phyloP scores from a whole-genome alignment of 768 basidiomycete genomes.

The Termitomyces sp. region DNA sequence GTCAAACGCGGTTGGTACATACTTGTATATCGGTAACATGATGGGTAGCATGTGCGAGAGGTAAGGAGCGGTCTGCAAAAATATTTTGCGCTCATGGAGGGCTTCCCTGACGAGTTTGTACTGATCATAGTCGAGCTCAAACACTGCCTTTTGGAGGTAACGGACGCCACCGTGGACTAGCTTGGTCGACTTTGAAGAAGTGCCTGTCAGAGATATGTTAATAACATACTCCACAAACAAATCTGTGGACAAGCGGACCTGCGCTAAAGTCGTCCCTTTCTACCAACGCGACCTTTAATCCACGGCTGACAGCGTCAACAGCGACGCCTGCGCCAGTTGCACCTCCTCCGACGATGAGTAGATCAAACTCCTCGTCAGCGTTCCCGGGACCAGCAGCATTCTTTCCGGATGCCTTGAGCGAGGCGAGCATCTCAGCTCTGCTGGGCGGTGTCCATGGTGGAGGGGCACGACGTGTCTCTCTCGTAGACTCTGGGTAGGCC shows the following conservation, averaged over 20 bases:
- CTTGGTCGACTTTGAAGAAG: constrained; percentile 96
- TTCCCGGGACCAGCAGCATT: constrained; percentile 9
- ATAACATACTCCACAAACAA: neutral
- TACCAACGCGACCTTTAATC: constrained; percentile 88
- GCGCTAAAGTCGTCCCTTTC: constrained; percentile 90
- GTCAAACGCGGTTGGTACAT: constrained; percentile 13
- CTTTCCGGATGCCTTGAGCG: constrained; percentile 43
- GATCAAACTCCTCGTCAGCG: constrained; percentile 58
- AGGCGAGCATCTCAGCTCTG: constrained; percentile 57
- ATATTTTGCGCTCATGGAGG: constrained; percentile 86
- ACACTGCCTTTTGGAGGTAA: constrained; percentile 94
- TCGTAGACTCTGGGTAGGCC: constrained; percentile 57
- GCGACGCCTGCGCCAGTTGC: constrained; percentile 97
- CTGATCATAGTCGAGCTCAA: constrained; percentile 94
- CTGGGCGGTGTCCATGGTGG: constrained; percentile 77
- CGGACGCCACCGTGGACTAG: constrained; percentile 97
- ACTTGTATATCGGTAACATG: constrained; percentile 97
- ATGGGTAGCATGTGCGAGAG: constrained; percentile 91
- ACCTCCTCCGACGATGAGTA: constrained; percentile 88
- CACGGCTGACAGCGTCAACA: constrained; percentile 88
- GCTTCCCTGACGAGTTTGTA: constrained; percentile 97
- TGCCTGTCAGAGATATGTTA: constrained; percentile 47
- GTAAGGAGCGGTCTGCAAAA: constrained; percentile 95
- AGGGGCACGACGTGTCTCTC: constrained; percentile 65
- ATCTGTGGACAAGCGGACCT: constrained; percentile 44